A percentile compares a stretch with the other conserved stretches of the same genome.
Evolutionary conservation across 352 stramenopile species (phyloP).

Genomic region (Phytophthora ohioensis): DNA sequence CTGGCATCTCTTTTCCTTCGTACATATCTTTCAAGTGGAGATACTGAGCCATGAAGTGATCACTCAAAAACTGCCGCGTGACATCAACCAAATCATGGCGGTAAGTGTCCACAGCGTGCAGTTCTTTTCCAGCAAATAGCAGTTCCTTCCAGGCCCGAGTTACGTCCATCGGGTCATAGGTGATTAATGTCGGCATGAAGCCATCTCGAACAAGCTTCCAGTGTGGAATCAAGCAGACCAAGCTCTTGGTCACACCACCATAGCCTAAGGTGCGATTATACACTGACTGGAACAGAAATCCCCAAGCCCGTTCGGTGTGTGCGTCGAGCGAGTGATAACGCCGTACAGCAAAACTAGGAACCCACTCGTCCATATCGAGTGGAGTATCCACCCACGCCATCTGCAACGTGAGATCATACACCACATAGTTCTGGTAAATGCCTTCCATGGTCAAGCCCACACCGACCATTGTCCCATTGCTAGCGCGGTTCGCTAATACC

Average conservation of each 20-base stretch:
- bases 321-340: conserved; percentile 70
- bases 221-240: conserved; percentile 72
- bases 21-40: conserved; percentile 65
- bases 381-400: conserved; percentile 70
- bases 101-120: conserved; percentile 63
- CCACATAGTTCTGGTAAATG: conserved; percentile 89
- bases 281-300: conserved; percentile 59
- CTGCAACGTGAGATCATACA: conserved; percentile 81
- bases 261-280: conserved; percentile 79
- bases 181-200: conserved; percentile 81
- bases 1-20: conserved; percentile 32
- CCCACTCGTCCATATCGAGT: conserved; percentile 55
- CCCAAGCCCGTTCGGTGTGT: conserved; percentile 64
- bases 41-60: conserved; percentile 71
- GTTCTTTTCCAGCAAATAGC: conserved; percentile 47
- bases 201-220: conserved; percentile 70
- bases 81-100: conserved; percentile 84
- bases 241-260: conserved; percentile 80
- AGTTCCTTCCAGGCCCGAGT: conserved; percentile 66
- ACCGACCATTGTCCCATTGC: conserved; percentile 76
- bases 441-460: conserved; percentile 86
- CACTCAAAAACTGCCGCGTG: conserved; percentile 78
- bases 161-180: conserved; percentile 75
- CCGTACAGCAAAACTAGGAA: conserved; percentile 60
- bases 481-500: conserved; percentile 48